These are phyloP conservation scores for Apocynum venetum DNA, from an alignment of 257 asterid species.

Conservation along the genomic window DNA sequence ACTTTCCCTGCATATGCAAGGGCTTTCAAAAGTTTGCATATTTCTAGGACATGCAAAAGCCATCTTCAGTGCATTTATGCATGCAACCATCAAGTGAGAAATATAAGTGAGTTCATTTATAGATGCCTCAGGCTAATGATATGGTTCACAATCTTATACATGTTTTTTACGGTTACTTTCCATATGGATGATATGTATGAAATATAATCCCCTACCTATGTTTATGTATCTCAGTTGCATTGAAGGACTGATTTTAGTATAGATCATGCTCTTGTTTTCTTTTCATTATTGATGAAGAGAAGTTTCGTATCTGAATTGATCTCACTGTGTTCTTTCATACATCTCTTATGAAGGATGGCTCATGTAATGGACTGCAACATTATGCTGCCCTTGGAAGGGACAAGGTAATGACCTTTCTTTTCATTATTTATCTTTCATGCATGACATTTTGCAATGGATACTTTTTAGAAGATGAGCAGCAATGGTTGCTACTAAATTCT, in stretches of 20 bases:
- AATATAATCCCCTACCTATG: neutral
- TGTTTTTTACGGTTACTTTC: neutral
- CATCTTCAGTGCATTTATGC: neutral
- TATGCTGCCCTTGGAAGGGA: conserved; percentile 99
- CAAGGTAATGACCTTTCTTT: conserved; percentile 51
- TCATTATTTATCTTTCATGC: neutral
- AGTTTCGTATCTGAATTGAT: conserved; percentile 17
- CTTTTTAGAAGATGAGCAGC: neutral
- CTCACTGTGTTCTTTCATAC: conserved; percentile 20
- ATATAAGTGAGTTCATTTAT: neutral
- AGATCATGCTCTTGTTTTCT: neutral
- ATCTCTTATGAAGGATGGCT: conserved; percentile 74
- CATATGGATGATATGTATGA: neutral
- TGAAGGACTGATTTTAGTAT: neutral
- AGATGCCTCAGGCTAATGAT: neutral
- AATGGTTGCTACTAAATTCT: neutral
- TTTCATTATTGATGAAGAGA: neutral
- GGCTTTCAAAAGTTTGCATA: neutral
- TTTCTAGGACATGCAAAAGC: neutral
- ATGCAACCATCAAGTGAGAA: neutral
- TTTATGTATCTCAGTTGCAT: neutral
- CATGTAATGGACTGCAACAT: conserved; percentile 98
- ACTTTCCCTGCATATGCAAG: neutral
- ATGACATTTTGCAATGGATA: neutral
- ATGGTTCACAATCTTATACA: neutral